Evolutionary conservation across 169 alveolate genomes (phyloP), one percentile per base, ranked within the genome.

Genomic region (Haemoproteus tartakovskyi): DNA sequence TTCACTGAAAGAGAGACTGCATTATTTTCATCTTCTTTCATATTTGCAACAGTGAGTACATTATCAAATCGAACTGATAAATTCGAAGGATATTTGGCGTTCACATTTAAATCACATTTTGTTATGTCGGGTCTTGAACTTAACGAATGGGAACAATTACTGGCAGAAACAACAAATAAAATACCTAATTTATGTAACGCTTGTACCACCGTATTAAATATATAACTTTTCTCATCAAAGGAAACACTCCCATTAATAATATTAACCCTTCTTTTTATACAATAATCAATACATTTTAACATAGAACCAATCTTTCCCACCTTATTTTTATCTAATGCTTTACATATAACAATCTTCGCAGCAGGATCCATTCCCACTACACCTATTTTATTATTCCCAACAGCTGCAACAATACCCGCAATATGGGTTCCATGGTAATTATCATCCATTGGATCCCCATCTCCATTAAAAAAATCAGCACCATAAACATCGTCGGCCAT

Each of bases 341-440:
- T 85, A 46, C 87, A 79, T 4, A 85, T 78, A 4, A 85, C 48
- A 26, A 85, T 3, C 14, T 80, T 79, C 8, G 86, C 80, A 29
- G 38, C 29, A 0, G 59, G 16, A 38, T 63, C 64, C 3, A 85
- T 54, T 1, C 90, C 90, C 4, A 62, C 64, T 3, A 79, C 56
- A 6, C 63, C 83, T 12, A 48, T 43, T 6, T 29, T 16, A 4
- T 47, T 70, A 36, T 56, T 59, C 3, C 59, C 70, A 24, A 45
- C 22, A 0, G 82, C 90, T 14, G 90, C 74, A 6, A 79, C 59
- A 33, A 83, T 79, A 4, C 95, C 95, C 0, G 95, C 87, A 16
- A 83, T 78, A 57, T 86, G 90, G 0, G 95, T 90, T 18, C 95
- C 95, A 48, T 91, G 95, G 12, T 94, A 93, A 62, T 89, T 83